Evolutionary conservation across 1,139 yeast genomes (phyloP).

Genomic region (Tardiomyces digboiensis): DNA sequence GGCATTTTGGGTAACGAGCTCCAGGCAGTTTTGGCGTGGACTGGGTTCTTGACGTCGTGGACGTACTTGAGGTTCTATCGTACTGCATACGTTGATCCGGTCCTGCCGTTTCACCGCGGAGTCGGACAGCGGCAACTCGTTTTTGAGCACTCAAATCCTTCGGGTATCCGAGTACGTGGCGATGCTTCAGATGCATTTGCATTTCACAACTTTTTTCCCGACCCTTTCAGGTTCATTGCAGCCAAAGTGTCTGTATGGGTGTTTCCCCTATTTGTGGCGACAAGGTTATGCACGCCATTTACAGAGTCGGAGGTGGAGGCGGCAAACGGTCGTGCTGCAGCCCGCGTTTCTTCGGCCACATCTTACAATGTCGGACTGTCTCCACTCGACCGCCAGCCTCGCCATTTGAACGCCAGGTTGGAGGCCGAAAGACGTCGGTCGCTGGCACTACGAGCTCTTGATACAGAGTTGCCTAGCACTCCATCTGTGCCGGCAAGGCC

Average conservation of each 20-base stretch:
- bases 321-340: slow-evolving; percentile 15
- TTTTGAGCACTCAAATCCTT: slow-evolving; percentile 11
- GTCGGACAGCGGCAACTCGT: slow-evolving; percentile 3
- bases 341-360: slow-evolving; percentile 10
- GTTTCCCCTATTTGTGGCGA: not conserved
- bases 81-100: slow-evolving; percentile 27
- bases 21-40: slow-evolving; percentile 44
- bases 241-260: not conserved
- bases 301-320: slow-evolving; percentile 14
- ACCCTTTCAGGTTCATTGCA: slow-evolving; percentile 1
- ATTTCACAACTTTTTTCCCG: slow-evolving; percentile 50
- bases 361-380: not conserved
- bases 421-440: not conserved
- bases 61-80: slow-evolving; percentile 71
- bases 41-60: slow-evolving; percentile 66
- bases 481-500: not conserved
- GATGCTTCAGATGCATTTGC: slow-evolving; percentile 91
- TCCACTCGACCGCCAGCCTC: not conserved
- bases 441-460: not conserved
- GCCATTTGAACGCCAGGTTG: not conserved
- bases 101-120: slow-evolving; percentile 19
- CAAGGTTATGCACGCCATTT: slow-evolving; percentile 10
- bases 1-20: slow-evolving; percentile 9
- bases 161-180: slow-evolving; percentile 43
- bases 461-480: not conserved